Conservation (phyloP, 495 filamentous ascomycete genomes). For the Penicillium angulare region DNA sequence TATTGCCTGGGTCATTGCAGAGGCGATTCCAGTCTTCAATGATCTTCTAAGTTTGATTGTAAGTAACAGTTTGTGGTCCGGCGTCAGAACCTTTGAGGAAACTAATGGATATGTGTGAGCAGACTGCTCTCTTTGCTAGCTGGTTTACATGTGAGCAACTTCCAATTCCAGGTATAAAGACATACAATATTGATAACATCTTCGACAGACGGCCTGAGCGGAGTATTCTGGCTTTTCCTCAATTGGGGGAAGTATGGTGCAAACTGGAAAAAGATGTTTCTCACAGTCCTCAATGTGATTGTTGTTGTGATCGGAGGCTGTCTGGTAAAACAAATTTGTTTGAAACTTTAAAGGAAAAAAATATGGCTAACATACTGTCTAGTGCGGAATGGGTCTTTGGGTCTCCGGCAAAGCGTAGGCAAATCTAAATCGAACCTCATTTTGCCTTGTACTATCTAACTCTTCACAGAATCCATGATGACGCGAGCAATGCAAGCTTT, state of each 20-base stretch:
- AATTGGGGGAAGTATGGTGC: neutral
- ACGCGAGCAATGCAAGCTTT: no score
- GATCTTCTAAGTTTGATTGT: constrained; percentile 8
- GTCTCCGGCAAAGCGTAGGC: no score
- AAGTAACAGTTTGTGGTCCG: neutral
- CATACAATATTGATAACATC: neutral
- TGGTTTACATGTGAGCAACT: neutral
- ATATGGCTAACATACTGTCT: no score
- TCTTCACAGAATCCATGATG: no score
- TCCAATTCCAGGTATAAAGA: neutral
- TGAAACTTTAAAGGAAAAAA: no score
- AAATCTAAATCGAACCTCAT: no score
- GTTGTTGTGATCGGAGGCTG: neutral
- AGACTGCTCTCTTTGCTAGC: neutral
- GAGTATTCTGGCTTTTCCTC: neutral
- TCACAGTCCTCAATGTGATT: neutral
- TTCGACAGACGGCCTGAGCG: neutral
- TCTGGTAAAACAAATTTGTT: no score
- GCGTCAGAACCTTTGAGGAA: no score
- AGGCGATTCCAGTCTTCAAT: constrained; percentile 7
- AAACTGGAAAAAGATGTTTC: neutral
- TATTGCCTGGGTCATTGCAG: constrained; percentile 8
- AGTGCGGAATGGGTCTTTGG: no score
- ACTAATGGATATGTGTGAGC: no score
- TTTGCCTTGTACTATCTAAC: no score